Base-by-base conservation (phyloP, 352 stramenopile species). In the Pythium sukuiense region DNA sequence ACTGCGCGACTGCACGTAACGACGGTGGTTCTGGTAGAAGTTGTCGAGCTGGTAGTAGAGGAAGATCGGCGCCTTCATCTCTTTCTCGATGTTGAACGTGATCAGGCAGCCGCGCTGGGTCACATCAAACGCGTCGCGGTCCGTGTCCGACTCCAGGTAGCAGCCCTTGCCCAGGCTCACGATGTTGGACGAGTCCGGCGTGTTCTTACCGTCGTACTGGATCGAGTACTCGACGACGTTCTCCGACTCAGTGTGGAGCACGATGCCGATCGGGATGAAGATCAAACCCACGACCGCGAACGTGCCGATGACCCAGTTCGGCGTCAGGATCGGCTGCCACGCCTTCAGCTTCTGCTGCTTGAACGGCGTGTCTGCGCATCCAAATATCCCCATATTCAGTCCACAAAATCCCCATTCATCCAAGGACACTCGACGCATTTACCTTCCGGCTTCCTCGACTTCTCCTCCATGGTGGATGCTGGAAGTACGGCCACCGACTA, bases 11-110 rank as follows among this genome's bases (percentile, higher is more conserved):
- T 87, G 86, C 20, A 96, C 80, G 75, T 99, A 99, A 37, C 85
- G 85, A 35, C 96, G 84, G 79, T 99, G 97, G 81, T 99, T 99
- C 84, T 99, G 97, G 83, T 99, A 99, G 77, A 99, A 99, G 79
- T 99, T 99, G 66, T 96, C 88, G 32, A 99, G 76, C 79, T 99
- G 92, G 74, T 99, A 99, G 83, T 99, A 98, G 6, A 99, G 80
- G 69, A 98, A 97, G 45, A 99, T 84, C 4, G 97, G 97, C 55
- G 92, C 91, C 54, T 97, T 79, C 93, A 99, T 98, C 61, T 99
- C 83, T 59, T 97, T 83, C 27, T 87, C 72, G 64, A 98, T 83
- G 2, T 81, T 79, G 54, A 99, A 93, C 9, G 77, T 92, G 63
- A 98, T 79, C 29, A 89, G 70, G 59, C 87, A 95, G 58, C 84